Base-by-base conservation (phyloP, 768 basidiomycete genomes). In the Leccinum imitatum region DNA sequence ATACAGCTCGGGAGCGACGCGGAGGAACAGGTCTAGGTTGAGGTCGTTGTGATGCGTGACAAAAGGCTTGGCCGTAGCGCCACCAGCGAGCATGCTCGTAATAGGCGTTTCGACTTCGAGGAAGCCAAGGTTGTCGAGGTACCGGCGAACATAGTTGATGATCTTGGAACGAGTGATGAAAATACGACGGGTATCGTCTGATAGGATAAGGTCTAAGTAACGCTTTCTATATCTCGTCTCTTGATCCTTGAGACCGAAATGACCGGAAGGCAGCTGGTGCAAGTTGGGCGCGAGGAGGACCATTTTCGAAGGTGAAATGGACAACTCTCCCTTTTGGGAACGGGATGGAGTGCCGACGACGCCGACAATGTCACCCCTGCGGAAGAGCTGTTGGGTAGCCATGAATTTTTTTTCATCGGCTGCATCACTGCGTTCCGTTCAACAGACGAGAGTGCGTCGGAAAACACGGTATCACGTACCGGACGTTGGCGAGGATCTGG, bases 51-150 rank as follows among this genome's bases (percentile, higher is more conserved):
- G 97, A 73, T 98, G 97, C 0, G 96, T 99, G 73, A 99, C 72
- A 79, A 99, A 99, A 3, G 97, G 97, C 82, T 98, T 98, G 67
- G 97, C 97, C 1, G 95, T 98, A 14, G 97, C 97, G 57, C 97
- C 97, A 27, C 97, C 97, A 1, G 97, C 97, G 65, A 92, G 84
- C 80, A 97, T 84, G 69, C 90, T 95, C 77, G 91, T 99, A 82
- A 99, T 97, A 6, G 97, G 97, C 1, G 97, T 99, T 77, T 99
- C 96, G 63, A 98, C 95, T 77, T 99, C 97, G 76, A 98, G 86
- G 82, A 99, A 99, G 48, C 96, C 97, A 21, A 90, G 84, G 65
- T 81, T 77, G 73, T 97, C 95, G 58, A 99, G 77, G 84, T 85
- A 99, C 64, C 88, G 89, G 50, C 97, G 87, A 66, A 97, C 78